phyloP scores from a whole-genome alignment of 352 stramenopile species.

The Globisporangium parvum region DNA sequence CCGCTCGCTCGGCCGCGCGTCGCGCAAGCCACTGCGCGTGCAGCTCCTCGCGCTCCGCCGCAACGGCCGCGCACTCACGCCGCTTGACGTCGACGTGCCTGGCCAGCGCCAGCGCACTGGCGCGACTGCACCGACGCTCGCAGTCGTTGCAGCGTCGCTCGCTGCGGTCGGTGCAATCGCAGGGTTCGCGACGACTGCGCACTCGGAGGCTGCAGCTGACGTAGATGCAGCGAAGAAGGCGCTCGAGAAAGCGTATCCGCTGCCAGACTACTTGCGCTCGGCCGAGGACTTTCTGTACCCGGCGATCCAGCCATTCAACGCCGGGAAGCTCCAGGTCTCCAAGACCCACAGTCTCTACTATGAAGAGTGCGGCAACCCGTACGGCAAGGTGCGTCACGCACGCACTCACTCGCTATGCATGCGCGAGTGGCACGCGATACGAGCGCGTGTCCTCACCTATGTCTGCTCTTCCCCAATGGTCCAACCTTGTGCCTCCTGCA shows the following conservation, averaged over 20 bases:
- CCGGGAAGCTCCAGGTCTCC: slow-evolving; percentile 75
- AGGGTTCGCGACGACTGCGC: slow-evolving; percentile 15
- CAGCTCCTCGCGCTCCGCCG: slow-evolving; percentile 11
- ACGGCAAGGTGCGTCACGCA: slow-evolving; percentile 39
- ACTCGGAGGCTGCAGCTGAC: slow-evolving; percentile 4
- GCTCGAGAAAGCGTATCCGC: slow-evolving; percentile 12
- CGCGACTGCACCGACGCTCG: slow-evolving; percentile 4
- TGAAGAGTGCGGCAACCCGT: slow-evolving; percentile 84
- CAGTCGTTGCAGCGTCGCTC: slow-evolving; percentile 1
- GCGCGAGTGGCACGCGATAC: background rate
- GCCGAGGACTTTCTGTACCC: slow-evolving; percentile 79
- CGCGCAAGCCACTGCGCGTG: slow-evolving; percentile 17
- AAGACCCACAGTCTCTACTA: slow-evolving; percentile 88
- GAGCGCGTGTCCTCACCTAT: background rate
- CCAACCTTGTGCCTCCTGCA: no score
- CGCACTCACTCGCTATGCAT: background rate
- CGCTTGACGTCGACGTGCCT: slow-evolving; percentile 7
- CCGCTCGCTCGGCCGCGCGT: slow-evolving; percentile 16
- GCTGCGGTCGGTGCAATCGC: slow-evolving; percentile 5
- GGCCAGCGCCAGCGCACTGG: background rate
- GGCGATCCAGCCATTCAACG: slow-evolving; percentile 76
- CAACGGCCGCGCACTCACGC: slow-evolving; percentile 12
- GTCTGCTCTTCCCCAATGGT: background rate
- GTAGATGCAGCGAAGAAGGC: background rate
- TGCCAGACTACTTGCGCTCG: slow-evolving; percentile 33